Conservation (phyloP, 2,329 filamentous ascomycete genomes). For the Aspergillus aculeatus region DNA sequence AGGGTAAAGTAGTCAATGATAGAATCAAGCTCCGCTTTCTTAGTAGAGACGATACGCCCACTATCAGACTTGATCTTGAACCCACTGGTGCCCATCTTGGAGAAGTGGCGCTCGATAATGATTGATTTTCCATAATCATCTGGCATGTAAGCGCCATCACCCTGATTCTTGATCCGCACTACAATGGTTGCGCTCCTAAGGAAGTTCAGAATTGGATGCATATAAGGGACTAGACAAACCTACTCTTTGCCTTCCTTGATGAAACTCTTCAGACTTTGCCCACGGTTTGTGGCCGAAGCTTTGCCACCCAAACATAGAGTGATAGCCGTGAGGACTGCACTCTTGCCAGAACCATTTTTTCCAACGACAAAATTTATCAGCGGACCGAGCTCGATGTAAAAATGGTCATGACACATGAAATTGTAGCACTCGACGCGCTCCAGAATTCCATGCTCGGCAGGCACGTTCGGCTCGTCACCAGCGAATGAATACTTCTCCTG, state of each 20-base stretch:
- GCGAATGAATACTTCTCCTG: slow-evolving; percentile 48
- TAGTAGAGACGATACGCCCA: slow-evolving; percentile 72
- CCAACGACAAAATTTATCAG: slow-evolving; percentile 98
- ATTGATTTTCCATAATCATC: slow-evolving; percentile 82
- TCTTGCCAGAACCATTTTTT: slow-evolving; percentile 97
- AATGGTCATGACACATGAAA: slow-evolving; percentile 90
- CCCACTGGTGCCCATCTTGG: slow-evolving; percentile 67
- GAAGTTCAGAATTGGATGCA: slow-evolving; percentile 10
- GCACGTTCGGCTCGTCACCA: slow-evolving; percentile 64
- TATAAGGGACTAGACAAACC: slow-evolving; percentile 31
- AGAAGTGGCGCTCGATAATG: slow-evolving; percentile 87
- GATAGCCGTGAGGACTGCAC: slow-evolving; percentile 87
- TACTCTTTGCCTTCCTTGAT: slow-evolving; percentile 85
- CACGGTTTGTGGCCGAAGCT: slow-evolving; percentile 87
- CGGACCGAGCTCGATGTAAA: slow-evolving; percentile 83
- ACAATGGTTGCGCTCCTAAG: slow-evolving; percentile 61
- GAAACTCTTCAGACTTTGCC: slow-evolving; percentile 81
- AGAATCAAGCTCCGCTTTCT: slow-evolving; percentile 83
- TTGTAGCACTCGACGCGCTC: slow-evolving; percentile 84
- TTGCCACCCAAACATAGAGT: slow-evolving; percentile 95
- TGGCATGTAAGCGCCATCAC: slow-evolving; percentile 77
- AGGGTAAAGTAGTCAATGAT: slow-evolving; percentile 90
- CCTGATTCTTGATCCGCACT: slow-evolving; percentile 88
- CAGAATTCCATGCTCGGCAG: slow-evolving; percentile 81
- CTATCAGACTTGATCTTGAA: slow-evolving; percentile 82